Base-by-base conservation (phyloP, 495 filamentous ascomycete species). In the Penicillium lagena region DNA sequence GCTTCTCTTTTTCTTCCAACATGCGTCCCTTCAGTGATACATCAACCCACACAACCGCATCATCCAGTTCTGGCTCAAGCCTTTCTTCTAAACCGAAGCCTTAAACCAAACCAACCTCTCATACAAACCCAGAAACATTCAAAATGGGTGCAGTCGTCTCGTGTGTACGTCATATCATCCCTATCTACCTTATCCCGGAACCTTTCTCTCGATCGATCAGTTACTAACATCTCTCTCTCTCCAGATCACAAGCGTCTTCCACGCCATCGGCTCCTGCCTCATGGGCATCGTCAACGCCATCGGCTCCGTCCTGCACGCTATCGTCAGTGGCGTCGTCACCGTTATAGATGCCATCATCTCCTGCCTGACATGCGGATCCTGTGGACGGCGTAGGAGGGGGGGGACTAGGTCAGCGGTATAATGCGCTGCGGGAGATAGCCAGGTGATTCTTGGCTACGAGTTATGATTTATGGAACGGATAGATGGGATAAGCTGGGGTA, bases 141-240 rank as follows among this genome's bases (percentile, higher is more conserved):
- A 87, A 71, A 60, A 97, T 97, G 91, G 91, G 91, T 72, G 90
- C 87, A 70, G 87, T 96, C 64, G 78, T 94, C 47, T 95, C 89
- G 67, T 96, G 91, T 56, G 91, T 97, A 90, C 54, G 89, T 83
- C 45, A 42, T 35, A 44, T 13, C 31, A 32, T 40, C 38, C 39
- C 29, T 39, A 38, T 49, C 39, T 15, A 37, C 22, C 35, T 29
- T 12, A 31, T 17, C n/a, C 7, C 2, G 30, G 29, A 40, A 41
- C 22, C 22, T 22, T 22, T 4, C 4, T 22, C 22, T 6, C 29
- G 11, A 40, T 40, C 34, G 11, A 14, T 13, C 12, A 31, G 10
- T 27, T 34, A 38, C 56, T 67, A 55, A 67, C 49, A 27, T 9
- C 1, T 36, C 29, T 46, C 15, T 15, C 38, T 34, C 37, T 29